Conservation (phyloP, 805 yeast genomes). For the Yarrowia divulgata region DNA sequence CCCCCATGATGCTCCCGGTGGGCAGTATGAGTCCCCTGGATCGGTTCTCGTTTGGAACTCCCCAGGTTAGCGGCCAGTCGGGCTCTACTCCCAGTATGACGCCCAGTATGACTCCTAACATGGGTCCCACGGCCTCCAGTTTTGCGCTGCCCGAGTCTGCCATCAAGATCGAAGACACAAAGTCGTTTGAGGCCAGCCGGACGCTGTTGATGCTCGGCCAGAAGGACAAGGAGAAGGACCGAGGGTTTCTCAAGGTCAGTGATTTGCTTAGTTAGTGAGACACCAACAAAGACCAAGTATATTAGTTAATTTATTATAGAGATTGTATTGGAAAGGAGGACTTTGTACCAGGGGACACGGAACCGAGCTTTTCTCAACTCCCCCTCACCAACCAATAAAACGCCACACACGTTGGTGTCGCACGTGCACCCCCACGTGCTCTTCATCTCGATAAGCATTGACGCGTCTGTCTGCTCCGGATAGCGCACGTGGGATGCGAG, state of each 20-base stretch:
- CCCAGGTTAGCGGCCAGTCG: slow-evolving; percentile 21
- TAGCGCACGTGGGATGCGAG: slow-evolving; percentile 31
- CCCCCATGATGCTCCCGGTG: slow-evolving; percentile 28
- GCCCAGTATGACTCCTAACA: slow-evolving; percentile 18
- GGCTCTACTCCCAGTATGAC: slow-evolving; percentile 15
- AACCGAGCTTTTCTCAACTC: no score
- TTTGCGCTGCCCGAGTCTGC: slow-evolving; percentile 29
- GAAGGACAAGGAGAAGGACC: slow-evolving; percentile 37
- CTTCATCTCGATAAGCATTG: slow-evolving; percentile 16
- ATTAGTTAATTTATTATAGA: slow-evolving; percentile 30
- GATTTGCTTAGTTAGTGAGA: slow-evolving; percentile 9
- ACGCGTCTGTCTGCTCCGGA: background rate
- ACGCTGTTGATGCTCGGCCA: slow-evolving; percentile 32
- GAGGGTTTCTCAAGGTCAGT: slow-evolving; percentile 23
- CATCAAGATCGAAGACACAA: slow-evolving; percentile 33
- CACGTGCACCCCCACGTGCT: slow-evolving; percentile 26
- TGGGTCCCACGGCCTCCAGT: slow-evolving; percentile 3
- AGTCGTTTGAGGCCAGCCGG: slow-evolving; percentile 34
- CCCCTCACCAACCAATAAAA: background rate
- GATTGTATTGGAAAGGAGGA: background rate
- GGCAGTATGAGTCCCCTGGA: slow-evolving; percentile 23
- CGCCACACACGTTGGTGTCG: background rate
- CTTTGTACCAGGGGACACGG: no score
- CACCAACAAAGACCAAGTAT: background rate
- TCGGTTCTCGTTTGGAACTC: slow-evolving; percentile 20